Conservation (phyloP, 2,329 filamentous ascomycete species). For the Bipolaris oryzae region DNA sequence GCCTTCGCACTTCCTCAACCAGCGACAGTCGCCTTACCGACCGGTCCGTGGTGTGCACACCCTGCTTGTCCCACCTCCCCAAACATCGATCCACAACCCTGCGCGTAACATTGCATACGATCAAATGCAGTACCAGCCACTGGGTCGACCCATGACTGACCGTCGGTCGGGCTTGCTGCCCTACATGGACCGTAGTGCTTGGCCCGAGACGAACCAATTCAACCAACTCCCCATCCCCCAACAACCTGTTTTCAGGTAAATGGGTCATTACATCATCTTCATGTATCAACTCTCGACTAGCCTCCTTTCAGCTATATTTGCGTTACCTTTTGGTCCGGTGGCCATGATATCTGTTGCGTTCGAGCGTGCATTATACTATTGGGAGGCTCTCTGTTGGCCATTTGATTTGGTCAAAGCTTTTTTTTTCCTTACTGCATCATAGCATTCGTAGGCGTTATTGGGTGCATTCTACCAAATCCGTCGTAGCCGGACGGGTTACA, state of each 20-base stretch:
- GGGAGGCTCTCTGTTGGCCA: conserved; percentile 27
- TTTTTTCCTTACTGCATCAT: conserved; percentile 19
- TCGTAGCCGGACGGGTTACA: neutral
- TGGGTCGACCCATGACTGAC: conserved; percentile 55
- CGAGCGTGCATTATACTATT: conserved; percentile 48
- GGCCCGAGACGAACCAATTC: conserved; percentile 47
- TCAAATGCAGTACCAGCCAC: conserved; percentile 59
- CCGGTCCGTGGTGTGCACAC: conserved; percentile 89
- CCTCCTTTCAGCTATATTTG: neutral
- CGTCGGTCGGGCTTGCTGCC: conserved; percentile 54
- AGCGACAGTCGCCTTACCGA: conserved; percentile 89
- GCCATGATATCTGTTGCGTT: conserved; percentile 39
- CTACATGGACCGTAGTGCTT: conserved; percentile 49
- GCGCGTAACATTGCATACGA: conserved; percentile 52
- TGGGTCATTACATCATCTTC: conserved; percentile 15
- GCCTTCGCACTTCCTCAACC: conserved; percentile 83
- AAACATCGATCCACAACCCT: conserved; percentile 71
- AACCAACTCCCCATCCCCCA: conserved; percentile 48
- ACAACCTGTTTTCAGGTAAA: conserved; percentile 45
- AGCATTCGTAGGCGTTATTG: conserved; percentile 34
- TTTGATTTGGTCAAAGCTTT: conserved; percentile 17
- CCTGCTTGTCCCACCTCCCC: conserved; percentile 85
- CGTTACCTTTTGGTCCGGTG: conserved; percentile 9
- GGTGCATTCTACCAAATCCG: conserved; percentile 5
- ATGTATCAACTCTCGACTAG: conserved; percentile 14